These are phyloP conservation scores for Herpetospermum pedunculosum DNA, from an alignment of 306 rosid species.

Conservation along the genomic window DNA sequence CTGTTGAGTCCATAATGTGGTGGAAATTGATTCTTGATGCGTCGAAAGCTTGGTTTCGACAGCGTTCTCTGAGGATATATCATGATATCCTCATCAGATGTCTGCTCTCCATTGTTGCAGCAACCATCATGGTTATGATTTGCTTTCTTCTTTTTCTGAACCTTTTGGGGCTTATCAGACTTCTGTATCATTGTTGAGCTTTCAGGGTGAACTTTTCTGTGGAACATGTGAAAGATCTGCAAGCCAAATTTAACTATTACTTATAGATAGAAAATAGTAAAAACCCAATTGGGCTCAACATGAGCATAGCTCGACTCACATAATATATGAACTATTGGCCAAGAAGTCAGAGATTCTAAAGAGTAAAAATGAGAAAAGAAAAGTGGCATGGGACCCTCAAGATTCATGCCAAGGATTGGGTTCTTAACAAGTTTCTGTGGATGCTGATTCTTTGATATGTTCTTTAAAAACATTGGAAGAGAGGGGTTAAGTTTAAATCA, in stretches of 20 bases:
- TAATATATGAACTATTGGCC: too few species aligned
- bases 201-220: constrained; percentile 86
- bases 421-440: not conserved
- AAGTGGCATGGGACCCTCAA: not conserved
- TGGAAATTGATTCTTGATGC: constrained; percentile 37
- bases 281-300: not conserved
- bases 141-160: constrained; percentile 40
- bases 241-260: constrained; percentile 11
- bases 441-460: not conserved
- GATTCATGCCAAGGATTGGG: not conserved
- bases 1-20: constrained; percentile 29
- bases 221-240: constrained; percentile 85
- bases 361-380: not conserved
- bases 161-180: constrained; percentile 29
- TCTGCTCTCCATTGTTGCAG: constrained; percentile 27
- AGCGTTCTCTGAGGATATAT: constrained; percentile 29
- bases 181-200: constrained; percentile 26
- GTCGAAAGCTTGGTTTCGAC: constrained; percentile 33
- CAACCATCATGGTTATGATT: constrained; percentile 25
- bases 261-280: not conserved
- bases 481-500: not conserved
- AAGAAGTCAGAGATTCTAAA: too few species aligned
- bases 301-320: too few species aligned
- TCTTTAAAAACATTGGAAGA: not conserved
- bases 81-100: constrained; percentile 42